phyloP scores from a whole-genome alignment of 352 stramenopile species.

The Phytophthora fragariaefolia region DNA sequence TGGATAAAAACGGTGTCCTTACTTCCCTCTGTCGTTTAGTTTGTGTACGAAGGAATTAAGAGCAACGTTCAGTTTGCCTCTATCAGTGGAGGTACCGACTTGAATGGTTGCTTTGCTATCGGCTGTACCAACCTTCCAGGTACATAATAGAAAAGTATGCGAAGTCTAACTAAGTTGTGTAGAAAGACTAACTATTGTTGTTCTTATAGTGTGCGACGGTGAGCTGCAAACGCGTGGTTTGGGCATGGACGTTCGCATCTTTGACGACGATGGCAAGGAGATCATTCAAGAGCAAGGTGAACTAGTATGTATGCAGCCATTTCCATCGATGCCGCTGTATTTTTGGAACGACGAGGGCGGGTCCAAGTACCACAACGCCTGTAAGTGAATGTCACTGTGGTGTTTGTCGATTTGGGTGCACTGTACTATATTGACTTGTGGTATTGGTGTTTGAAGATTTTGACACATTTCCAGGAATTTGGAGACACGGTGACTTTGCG shows the following conservation, averaged over 20 bases:
- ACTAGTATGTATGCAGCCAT: constrained; percentile 77
- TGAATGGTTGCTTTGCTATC: constrained; percentile 83
- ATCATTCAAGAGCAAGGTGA: constrained; percentile 62
- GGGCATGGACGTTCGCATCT: constrained; percentile 82
- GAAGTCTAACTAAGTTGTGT: background rate
- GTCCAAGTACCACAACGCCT: constrained; percentile 80
- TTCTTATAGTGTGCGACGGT: constrained; percentile 61
- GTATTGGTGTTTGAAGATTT: constrained; percentile 57
- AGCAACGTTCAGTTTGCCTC: constrained; percentile 79
- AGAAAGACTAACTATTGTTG: background rate
- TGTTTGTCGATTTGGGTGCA: background rate
- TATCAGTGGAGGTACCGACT: constrained; percentile 86
- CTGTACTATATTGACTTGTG: background rate
- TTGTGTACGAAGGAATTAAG: constrained; percentile 81
- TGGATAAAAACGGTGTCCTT: background rate
- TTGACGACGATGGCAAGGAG: constrained; percentile 62
- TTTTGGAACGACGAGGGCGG: constrained; percentile 83
- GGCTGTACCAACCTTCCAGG: constrained; percentile 77
- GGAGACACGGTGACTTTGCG: constrained; percentile 86
- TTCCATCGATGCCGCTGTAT: constrained; percentile 84
- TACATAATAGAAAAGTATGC: constrained; percentile 19
- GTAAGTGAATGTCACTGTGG: constrained; percentile 44
- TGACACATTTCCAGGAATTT: constrained; percentile 76
- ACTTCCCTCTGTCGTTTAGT: constrained; percentile 30
- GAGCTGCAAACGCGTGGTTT: constrained; percentile 84